A percentile compares a stretch with the other conserved stretches of the same genome.
Evolutionary conservation across 208 protist species (phyloP).

Genomic region (Herpetomonas tarakana): DNA sequence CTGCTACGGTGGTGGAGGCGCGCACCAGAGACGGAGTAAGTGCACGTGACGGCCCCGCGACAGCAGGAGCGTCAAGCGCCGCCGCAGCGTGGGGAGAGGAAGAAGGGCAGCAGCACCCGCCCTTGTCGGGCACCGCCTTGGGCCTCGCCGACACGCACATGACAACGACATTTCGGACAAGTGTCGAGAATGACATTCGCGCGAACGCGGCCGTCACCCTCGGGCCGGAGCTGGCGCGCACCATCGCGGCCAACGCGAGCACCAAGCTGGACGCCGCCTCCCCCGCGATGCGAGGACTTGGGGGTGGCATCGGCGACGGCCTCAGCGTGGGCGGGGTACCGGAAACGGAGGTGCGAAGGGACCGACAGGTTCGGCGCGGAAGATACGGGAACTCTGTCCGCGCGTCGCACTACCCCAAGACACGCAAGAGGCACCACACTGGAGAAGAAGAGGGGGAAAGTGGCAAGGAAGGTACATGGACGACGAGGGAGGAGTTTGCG

Average conservation of each 20-base stretch:
- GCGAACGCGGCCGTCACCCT: slow-evolving; percentile 18
- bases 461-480: not conserved
- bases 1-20: slow-evolving; percentile 3
- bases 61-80: no score
- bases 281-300: not conserved
- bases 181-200: slow-evolving; percentile 55
- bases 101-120: no score
- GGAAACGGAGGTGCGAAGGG: not conserved
- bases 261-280: not conserved
- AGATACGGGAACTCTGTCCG: not conserved
- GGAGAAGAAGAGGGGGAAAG: no score
- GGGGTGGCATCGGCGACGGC: not conserved
- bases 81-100: no score
- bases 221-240: slow-evolving; percentile 7
- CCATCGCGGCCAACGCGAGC: slow-evolving; percentile 12
- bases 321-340: not conserved
- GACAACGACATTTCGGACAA: slow-evolving; percentile 24
- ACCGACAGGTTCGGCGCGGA: not conserved
- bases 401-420: not conserved
- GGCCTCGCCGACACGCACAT: no score
- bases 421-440: not conserved
- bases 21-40: no score
- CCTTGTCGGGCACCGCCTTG: no score
- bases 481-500: no score
- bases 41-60: no score